Evolutionary conservation across 352 stramenopile genomes (phyloP), one percentile per base, ranked within the genome.

Genomic region (Salisapilia sapeloensis): DNA sequence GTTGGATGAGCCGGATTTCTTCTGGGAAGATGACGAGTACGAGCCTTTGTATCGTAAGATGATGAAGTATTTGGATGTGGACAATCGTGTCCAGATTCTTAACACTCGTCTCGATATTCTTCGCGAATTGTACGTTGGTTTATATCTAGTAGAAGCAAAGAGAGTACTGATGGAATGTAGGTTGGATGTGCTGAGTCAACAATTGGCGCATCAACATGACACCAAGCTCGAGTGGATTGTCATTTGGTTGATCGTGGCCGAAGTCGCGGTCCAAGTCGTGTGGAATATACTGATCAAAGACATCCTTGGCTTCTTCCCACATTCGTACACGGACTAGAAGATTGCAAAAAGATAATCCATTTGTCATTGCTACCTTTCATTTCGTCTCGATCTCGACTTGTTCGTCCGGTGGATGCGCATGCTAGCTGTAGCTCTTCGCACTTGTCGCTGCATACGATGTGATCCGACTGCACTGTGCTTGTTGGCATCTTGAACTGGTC

Each of bases 31-130:
- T 27, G 79, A 96, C 44, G 55, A 90, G 40, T 94, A 89, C 42
- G 79, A 96, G 48, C 84, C 84, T 4, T 39, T 90, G 32, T 96
- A 96, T 57, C 67, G 86, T 43, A 82, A 83, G 36, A 63, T 95
- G 38, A 77, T 83, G 49, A 80, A 86, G 47, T 96, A 96, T 45
- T 52, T 96, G 24, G 86, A 95, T 33, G 78, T 96, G 39, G 71
- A 92, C 33, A 86, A 87, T 31, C 70, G 87, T 18, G 76, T 95
- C 19, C 69, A 93, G 40, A 83, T 96, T 32, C 60, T 97, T 33
- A 97, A 97, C 51, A 94, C 80, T 28, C 78, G 87, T 17, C 56
- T 97, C 23, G 83, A 95, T 37, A 92, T 96, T 41, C 54, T 97
- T 16, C 67, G 72, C 35, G 87, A 96, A 48, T 51, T 97, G 51